These are phyloP conservation scores for Annulohypoxylon stygium DNA, from an alignment of 495 filamentous ascomycete genomes.

Conservation along the genomic window DNA sequence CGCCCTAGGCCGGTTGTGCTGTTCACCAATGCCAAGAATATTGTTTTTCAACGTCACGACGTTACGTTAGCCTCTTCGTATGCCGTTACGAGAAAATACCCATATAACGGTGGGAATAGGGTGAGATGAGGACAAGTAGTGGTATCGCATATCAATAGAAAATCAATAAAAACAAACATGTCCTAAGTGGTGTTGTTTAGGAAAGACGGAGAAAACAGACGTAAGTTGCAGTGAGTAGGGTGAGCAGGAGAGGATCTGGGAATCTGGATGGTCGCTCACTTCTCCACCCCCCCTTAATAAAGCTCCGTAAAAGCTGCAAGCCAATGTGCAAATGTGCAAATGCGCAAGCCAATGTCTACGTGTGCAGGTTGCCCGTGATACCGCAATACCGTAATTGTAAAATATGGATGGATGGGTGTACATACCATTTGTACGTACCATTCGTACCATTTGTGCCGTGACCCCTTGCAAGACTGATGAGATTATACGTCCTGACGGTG, in stretches of 20 bases:
- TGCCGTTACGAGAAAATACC: constrained; percentile 1
- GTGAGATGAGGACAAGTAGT: not conserved
- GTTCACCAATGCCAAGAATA: not conserved
- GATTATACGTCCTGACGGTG: constrained; percentile 36
- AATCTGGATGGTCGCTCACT: constrained; percentile 18
- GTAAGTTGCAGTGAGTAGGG: not conserved
- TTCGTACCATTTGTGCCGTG: not conserved
- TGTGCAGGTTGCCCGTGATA: constrained; percentile 44
- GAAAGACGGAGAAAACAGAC: constrained; percentile 14
- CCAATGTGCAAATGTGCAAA: constrained; percentile 23
- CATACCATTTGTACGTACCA: not conserved
- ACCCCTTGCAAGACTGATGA: constrained; percentile 38
- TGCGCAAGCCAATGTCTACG: constrained; percentile 37
- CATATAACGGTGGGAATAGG: not conserved
- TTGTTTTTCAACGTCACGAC: not conserved
- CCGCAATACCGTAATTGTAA: not conserved
- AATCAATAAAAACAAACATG: constrained; percentile 21
- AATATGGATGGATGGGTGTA: no score
- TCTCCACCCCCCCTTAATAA: constrained; percentile 26
- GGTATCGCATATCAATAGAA: constrained; percentile 6
- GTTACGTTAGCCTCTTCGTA: not conserved
- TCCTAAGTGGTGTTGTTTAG: constrained; percentile 17
- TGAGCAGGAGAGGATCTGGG: not conserved
- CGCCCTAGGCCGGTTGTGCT: not conserved
- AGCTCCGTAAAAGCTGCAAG: constrained; percentile 28